Base-by-base conservation (phyloP, 2,329 filamentous ascomycete species). In the Macrophomina tecta region DNA sequence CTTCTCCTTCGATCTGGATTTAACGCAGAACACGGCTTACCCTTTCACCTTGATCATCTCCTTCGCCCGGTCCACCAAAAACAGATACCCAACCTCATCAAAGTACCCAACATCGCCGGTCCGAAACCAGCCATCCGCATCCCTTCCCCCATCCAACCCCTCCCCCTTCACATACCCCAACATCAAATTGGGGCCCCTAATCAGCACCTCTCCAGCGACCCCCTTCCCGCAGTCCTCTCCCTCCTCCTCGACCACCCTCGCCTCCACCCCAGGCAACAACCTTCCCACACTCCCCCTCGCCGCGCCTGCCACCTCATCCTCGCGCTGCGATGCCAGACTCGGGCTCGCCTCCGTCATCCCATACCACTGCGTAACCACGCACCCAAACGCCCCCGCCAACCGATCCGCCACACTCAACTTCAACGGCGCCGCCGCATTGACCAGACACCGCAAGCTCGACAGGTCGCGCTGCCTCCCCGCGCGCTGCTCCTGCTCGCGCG, bases 391-490 rank as follows among this genome's bases (percentile, higher is more conserved):
- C 32, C 45, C 63, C 38, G 46, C 55, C 4, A 72, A 58, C 28
- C 62, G 49, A 32, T 65, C 65, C 9, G 68, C 52, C 4, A 69
- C 42, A 3, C 32, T 36, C 36, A 68, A 55, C 32, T 69, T 64
- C 42, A 71, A 45, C 4, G 70, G 70, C 2, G 70, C 69, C 7
- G 70, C 70, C 11, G 70, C 70, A 42, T 71, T 71, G 65, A 70
- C 69, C 28, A 71, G 48, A n/a, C 70, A 70, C 42, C 42, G 11
- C 42, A 45, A 45, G 5, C 8, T 12, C 8, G 42, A 45, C 42
- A 45, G 42, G 16, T 45, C 42, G 9, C 42, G 42, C 11, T 2
- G 5, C 42, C 42, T 9, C 42, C 42, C 42, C 23, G 23, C 23
- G 23, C 23, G 23, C 23, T 23, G 23, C 23, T 23, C 23, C 2